Evolutionary conservation across 305 asterid genomes (phyloP).

Genomic region (Fraxinus latifolia): DNA sequence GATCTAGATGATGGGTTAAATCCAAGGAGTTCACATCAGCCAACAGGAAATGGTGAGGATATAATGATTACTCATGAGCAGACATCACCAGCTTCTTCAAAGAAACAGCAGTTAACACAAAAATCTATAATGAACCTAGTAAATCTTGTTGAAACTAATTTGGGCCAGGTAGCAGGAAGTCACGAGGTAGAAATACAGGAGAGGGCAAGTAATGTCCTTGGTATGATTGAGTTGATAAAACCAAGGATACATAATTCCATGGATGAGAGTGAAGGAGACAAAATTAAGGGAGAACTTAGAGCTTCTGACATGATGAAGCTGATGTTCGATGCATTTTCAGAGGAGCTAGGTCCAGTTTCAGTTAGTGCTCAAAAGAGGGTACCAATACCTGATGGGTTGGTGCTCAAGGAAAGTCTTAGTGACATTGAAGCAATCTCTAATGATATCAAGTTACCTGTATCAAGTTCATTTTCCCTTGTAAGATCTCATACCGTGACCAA

Average conservation of each 20-base stretch:
- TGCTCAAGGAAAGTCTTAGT: slow-evolving; percentile 61
- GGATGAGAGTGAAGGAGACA: slow-evolving; percentile 38
- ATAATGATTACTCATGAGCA: slow-evolving; percentile 26
- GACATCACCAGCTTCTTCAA: slow-evolving; percentile 33
- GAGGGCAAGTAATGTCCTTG: slow-evolving; percentile 76
- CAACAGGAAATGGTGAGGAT: slow-evolving; percentile 28
- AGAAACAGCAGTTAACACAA: slow-evolving; percentile 35
- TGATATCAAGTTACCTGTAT: slow-evolving; percentile 49
- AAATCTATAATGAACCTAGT: slow-evolving; percentile 54
- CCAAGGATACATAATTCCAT: slow-evolving; percentile 43
- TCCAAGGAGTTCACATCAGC: slow-evolving; percentile 23
- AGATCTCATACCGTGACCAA: slow-evolving; percentile 37
- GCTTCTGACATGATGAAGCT: slow-evolving; percentile 47
- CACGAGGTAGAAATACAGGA: slow-evolving; percentile 86
- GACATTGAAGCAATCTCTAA: slow-evolving; percentile 69
- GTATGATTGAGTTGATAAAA: slow-evolving; percentile 59
- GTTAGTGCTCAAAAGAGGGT: slow-evolving; percentile 74
- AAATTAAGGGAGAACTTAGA: slow-evolving; percentile 30
- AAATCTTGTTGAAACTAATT: slow-evolving; percentile 62
- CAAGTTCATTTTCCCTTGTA: slow-evolving; percentile 63
- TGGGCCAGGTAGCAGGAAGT: slow-evolving; percentile 65
- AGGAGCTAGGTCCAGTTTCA: slow-evolving; percentile 89
- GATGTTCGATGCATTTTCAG: slow-evolving; percentile 56
- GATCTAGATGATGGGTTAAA: slow-evolving; percentile 43
- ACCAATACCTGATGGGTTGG: slow-evolving; percentile 68